phyloP scores from a whole-genome alignment of 169 alveolate species.

The Perkinsus olseni region DNA sequence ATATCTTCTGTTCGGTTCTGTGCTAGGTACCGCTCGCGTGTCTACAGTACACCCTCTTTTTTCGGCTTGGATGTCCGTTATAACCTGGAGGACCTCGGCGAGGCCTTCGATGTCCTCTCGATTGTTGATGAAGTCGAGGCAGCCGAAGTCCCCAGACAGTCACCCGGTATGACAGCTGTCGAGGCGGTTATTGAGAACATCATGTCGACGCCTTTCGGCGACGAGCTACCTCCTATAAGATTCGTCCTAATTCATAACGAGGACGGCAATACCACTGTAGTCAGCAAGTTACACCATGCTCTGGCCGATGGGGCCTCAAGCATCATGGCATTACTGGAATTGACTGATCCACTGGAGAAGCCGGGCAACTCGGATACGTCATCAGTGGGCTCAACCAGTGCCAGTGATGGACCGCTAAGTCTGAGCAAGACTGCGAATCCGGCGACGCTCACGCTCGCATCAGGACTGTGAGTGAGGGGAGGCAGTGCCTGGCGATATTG shows the following conservation, averaged over 20 bases:
- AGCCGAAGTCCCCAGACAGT: not conserved
- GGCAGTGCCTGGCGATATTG: no score
- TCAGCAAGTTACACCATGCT: not conserved
- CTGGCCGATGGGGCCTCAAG: not conserved
- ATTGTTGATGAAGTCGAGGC: not conserved
- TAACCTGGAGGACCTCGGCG: not conserved
- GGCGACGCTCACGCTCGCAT: no score
- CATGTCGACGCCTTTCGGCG: not conserved
- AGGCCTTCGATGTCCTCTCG: not conserved
- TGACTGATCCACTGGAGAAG: not conserved
- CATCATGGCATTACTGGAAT: not conserved
- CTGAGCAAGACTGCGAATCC: not conserved
- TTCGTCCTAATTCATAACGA: not conserved
- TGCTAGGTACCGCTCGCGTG: not conserved
- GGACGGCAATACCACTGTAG: not conserved
- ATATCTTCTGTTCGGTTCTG: not conserved
- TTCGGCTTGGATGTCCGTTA: not conserved
- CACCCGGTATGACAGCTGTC: not conserved
- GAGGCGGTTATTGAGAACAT: not conserved
- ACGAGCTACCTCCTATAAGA: not conserved
- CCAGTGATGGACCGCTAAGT: not conserved
- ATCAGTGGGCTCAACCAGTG: not conserved
- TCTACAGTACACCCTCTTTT: not conserved
- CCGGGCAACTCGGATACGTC: not conserved
- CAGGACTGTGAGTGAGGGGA: no score